Percentiles rank a stretch among this genome's conserved stretches.
Conservation (phyloP, 495 filamentous ascomycete genomes). For the Pseudomonodictys pantanalensis region DNA sequence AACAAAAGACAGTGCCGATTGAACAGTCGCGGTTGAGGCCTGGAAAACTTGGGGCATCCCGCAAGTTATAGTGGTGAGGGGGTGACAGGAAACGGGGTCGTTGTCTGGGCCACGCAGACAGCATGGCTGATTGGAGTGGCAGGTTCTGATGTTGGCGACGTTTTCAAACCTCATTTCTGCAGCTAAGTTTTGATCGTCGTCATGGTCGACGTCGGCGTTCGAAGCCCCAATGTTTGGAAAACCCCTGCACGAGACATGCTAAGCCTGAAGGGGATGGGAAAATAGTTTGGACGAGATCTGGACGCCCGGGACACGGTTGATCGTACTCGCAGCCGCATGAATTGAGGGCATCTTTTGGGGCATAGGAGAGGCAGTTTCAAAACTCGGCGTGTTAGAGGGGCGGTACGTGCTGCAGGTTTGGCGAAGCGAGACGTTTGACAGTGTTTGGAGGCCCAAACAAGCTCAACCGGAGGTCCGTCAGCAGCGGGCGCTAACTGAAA, state of each 20-base stretch:
- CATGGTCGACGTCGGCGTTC: conserved; percentile 22
- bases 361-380: conserved; percentile 24
- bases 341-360: conserved; percentile 9
- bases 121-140: conserved; percentile 37
- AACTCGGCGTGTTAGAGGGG: conserved; percentile 28
- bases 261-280: conserved; percentile 26
- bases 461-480: conserved; percentile 24
- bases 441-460: conserved; percentile 29
- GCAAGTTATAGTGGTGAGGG: conserved; percentile 27
- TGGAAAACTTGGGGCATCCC: conserved; percentile 23
- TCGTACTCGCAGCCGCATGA: conserved; percentile 17
- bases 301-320: conserved; percentile 17
- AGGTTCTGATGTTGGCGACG: conserved; percentile 24
- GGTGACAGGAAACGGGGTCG: conserved; percentile 23
- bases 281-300: conserved; percentile 26
- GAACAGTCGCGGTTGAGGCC: conserved; percentile 31
- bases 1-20: conserved; percentile 32
- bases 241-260: conserved; percentile 28
- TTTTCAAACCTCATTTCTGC: conserved; percentile 38
- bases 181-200: conserved; percentile 34
- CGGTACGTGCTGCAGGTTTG: conserved; percentile 5
- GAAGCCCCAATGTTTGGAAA: conserved; percentile 29
- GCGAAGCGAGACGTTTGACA: conserved; percentile 32
- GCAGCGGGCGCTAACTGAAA: conserved; percentile 26
- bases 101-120: conserved; percentile 12